Base-by-base conservation (phyloP, 2,329 filamentous ascomycete species). In the Diaporthe amygdali region DNA sequence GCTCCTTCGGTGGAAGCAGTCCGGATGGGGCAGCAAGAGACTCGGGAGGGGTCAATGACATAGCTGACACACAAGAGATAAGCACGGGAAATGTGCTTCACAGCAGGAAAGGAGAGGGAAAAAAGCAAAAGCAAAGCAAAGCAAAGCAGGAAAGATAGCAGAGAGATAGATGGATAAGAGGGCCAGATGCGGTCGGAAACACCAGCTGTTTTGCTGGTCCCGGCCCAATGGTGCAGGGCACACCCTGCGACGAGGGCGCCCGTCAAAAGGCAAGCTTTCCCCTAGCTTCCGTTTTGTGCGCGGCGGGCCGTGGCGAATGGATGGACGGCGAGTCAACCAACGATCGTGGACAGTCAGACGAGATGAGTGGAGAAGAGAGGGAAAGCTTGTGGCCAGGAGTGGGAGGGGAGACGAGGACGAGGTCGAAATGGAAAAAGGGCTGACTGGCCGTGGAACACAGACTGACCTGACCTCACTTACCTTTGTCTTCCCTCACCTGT, bases 261-360 rank as follows among this genome's bases (percentile, higher is more conserved):
- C 41, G 59, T 49, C 59, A 3, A n/a, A n/a, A 37, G 41, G 44
- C 41, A 64, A 37, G 56, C 44, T 49, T 63, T 64, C 30, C 30
- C 30, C 59, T 64, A 64, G 59, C 59, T 64, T n/a, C 59, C 59
- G 59, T 25, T 17, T 47, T 17, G 32, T 17, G 27, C 59, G 59
- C 59, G 20, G 59, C 59, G 59, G 41, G 59, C 59, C 59, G 59
- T 63, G 59, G 59, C 59, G 59, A 46, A 46, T 17, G 59, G 20
- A 34, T 41, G 34, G 59, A 34, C 55, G 30, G 55, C 22, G 55
- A 39, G 17, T 59, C 34, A 25, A 37, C 17, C 54, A 20, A 37
- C 51, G 12, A 22, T 9, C 17, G 8, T 54, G 9, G 51, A 34
- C 27, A 10, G 51, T n/a, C 51, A 55, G 54, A 46, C 30, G 17